Base-by-base conservation (phyloP, 2,329 filamentous ascomycete genomes). In the Calonectria pseudoturangicola region DNA sequence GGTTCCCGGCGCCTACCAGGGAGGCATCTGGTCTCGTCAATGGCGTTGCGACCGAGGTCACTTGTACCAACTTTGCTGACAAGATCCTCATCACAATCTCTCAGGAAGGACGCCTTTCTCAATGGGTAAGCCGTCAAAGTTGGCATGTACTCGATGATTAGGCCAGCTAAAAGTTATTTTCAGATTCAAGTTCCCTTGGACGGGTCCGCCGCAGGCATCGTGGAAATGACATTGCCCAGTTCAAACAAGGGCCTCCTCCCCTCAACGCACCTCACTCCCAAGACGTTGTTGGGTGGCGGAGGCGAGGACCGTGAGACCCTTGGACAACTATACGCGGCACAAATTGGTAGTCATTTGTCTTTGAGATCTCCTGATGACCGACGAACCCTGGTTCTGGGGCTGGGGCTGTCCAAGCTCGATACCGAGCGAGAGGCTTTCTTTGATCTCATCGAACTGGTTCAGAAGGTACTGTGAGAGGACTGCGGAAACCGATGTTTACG, bases 31-130 rank as follows among this genome's bases (percentile, higher is more conserved):
- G 93, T 3, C 82, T 87, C 3, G 91, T 98, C 73, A 91, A 93
- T 74, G 92, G 91, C 36, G 83, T 93, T 27, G 83, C 88, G 43
- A 98, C 97, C 1, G 92, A 95, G 76, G 92, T 94, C 41, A 92
- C 91, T 47, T 89, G 89, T 13, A 87, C 95, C 67, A 91, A 89
- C 79, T 98, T 98, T 84, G 89, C 92, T 10, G 97, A 98, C 89
- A 98, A 95, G 84, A 95, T 99, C 79, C 86, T 99, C 79, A 87
- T 99, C 74, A 98, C 95, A 1, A 89, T 98, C 72, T 94, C 94
- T 0, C 97, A 98, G 85, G 91, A 93, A 73, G 96, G 96, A 8
- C 91, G 93, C 72, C 86, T 98, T 58, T 94, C 94, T 25, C 97
- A 98, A 88, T 99, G 97, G 97, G 95, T 98, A 87, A 45, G 21